phyloP scores from a whole-genome alignment of 2,329 filamentous ascomycete genomes.

The Aureobasidium lini region DNA sequence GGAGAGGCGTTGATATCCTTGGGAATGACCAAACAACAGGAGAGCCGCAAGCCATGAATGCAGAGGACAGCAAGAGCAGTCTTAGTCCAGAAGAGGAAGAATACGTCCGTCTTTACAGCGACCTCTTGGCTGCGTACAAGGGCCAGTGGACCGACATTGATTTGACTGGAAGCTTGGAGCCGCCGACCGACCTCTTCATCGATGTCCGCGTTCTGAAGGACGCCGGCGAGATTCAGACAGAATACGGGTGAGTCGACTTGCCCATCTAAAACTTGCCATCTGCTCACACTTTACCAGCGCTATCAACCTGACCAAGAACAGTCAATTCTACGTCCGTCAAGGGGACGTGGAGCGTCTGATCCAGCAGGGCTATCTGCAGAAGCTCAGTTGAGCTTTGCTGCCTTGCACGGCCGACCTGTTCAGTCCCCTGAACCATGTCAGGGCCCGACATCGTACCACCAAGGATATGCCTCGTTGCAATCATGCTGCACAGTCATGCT shows the following conservation, averaged over 20 bases:
- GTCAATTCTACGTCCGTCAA: conserved; percentile 93
- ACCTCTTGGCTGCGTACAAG: conserved; percentile 91
- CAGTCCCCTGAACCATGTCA: not conserved
- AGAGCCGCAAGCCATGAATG: conserved; percentile 30
- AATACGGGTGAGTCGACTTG: conserved; percentile 70
- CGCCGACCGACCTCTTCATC: conserved; percentile 91
- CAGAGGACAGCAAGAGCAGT: conserved; percentile 50
- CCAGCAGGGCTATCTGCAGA: conserved; percentile 88
- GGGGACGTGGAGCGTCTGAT: conserved; percentile 94
- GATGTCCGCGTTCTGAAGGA: conserved; percentile 94
- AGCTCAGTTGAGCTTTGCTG: conserved; percentile 57
- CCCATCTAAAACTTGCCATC: not conserved
- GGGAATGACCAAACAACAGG: conserved; percentile 50
- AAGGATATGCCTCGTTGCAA: not conserved
- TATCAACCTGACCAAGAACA: conserved; percentile 95
- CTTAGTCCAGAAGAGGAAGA: conserved; percentile 95
- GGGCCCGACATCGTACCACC: not conserved
- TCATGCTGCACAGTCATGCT: not conserved
- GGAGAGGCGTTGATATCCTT: conserved; percentile 77
- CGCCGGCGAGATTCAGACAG: conserved; percentile 96
- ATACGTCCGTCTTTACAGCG: conserved; percentile 85
- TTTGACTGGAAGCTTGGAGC: conserved; percentile 85
- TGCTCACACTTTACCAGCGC: conserved; percentile 48
- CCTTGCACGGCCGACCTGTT: not conserved
- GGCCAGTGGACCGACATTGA: conserved; percentile 98